These are phyloP conservation scores for Saccharomyces jurei DNA, from an alignment of 805 yeast genomes.

Conservation along the genomic window DNA sequence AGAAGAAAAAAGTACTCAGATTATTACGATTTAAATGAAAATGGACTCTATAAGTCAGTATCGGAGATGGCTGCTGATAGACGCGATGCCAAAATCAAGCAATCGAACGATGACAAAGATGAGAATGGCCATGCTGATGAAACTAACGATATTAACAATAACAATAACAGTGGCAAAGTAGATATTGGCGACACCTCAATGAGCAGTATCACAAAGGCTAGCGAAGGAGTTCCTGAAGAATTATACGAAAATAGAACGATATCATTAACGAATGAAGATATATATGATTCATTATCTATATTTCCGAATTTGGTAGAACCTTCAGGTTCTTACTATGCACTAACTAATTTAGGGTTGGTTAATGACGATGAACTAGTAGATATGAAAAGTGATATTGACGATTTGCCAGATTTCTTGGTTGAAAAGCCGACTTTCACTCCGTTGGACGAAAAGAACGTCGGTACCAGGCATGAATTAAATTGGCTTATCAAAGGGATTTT, in stretches of 20 bases:
- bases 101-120: constrained; percentile 3
- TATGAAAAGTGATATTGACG: constrained; percentile 29
- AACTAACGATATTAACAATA: constrained; percentile 1
- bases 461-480: constrained; percentile 59
- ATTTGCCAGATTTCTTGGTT: constrained; percentile 25
- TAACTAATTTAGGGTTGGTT: constrained; percentile 41
- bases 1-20: constrained; percentile 41
- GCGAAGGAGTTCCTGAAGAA: constrained; percentile 1
- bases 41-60: constrained; percentile 25
- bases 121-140: constrained; percentile 9
- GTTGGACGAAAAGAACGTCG: constrained; percentile 36
- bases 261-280: constrained; percentile 54
- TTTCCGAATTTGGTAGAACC: constrained; percentile 65
- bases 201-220: neutral
- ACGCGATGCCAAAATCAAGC: constrained; percentile 1
- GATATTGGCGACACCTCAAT: neutral
- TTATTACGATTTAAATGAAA: constrained; percentile 28
- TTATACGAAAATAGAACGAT: constrained; percentile 7
- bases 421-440: constrained; percentile 30
- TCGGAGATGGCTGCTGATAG: constrained; percentile 6
- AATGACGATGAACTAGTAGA: constrained; percentile 45
- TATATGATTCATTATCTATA: constrained; percentile 54
- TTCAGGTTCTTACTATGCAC: constrained; percentile 44
- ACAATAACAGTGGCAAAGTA: neutral
- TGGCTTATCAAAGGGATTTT: constrained; percentile 65